phyloP scores from a whole-genome alignment of 306 rosid genomes.

The Medicago lupulina region DNA sequence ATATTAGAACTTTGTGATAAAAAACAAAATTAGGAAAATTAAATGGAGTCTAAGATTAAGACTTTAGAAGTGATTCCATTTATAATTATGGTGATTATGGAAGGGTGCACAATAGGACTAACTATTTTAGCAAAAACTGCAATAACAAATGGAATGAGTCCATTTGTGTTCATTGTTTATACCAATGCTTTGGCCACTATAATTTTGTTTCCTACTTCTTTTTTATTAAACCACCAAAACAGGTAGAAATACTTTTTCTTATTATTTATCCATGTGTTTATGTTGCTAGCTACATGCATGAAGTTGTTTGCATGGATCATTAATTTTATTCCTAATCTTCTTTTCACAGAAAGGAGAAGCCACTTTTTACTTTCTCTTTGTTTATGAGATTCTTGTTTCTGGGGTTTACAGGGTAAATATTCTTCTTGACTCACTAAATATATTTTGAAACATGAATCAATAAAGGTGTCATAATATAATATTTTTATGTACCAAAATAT shows the following conservation, averaged over 20 bases:
- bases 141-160: slow-evolving; percentile 70
- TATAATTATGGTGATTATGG: slow-evolving; percentile 66
- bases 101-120: slow-evolving; percentile 67
- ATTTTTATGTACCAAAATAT: neutral
- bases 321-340: slow-evolving; percentile 14
- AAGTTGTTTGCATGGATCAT: slow-evolving; percentile 33
- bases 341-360: slow-evolving; percentile 53
- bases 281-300: neutral
- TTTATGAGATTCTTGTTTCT: slow-evolving; percentile 65
- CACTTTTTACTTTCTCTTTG: slow-evolving; percentile 60
- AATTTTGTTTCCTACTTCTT: slow-evolving; percentile 63
- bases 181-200: slow-evolving; percentile 62
- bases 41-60: slow-evolving; percentile 43
- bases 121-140: slow-evolving; percentile 72
- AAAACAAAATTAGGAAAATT: neutral
- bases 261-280: neutral
- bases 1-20: neutral
- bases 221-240: slow-evolving; percentile 49
- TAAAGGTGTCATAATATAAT: neutral
- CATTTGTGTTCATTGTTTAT: slow-evolving; percentile 72
- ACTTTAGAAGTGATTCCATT: slow-evolving; percentile 56
- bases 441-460: neutral
- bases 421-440: neutral
- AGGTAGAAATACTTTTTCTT: slow-evolving; percentile 29
- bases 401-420: slow-evolving; percentile 68